These are phyloP conservation scores for Trametes versicolor DNA, from an alignment of 1,284 basidiomycete genomes.

Conservation along the genomic window DNA sequence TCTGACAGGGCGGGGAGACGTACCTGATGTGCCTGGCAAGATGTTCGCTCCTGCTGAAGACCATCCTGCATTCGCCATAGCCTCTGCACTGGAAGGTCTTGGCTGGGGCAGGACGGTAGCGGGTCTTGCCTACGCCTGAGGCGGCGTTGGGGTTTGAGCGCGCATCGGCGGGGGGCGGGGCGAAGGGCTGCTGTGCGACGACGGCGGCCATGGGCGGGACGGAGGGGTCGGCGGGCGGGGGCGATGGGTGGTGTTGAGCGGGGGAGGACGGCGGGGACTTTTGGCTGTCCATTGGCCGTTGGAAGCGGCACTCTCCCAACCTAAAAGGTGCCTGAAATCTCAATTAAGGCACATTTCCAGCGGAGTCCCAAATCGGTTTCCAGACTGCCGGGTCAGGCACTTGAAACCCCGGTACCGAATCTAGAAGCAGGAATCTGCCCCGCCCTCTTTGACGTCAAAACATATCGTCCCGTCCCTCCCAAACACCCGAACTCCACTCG, in stretches of 20 bases:
- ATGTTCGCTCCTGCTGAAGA: constrained; percentile 95
- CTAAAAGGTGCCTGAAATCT: constrained; percentile 48
- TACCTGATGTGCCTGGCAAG: constrained; percentile 94
- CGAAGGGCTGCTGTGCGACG: constrained; percentile 33
- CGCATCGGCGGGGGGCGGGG: constrained; percentile 13
- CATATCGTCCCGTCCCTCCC: constrained; percentile 24
- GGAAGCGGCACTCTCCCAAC: constrained; percentile 38
- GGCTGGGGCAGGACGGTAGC: constrained; percentile 79
- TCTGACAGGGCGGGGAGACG: constrained; percentile 42
- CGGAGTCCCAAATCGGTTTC: constrained; percentile 37
- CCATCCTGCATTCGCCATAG: constrained; percentile 96
- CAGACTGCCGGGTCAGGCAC: constrained; percentile 42
- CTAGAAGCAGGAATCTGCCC: constrained; percentile 24
- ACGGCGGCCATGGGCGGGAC: constrained; percentile 39
- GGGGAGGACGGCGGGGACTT: constrained; percentile 36
- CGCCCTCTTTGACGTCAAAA: constrained; percentile 22
- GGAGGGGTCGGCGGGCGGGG: constrained; percentile 13
- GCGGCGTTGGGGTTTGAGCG: constrained; percentile 26
- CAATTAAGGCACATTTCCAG: constrained; percentile 42
- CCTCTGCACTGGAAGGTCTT: constrained; percentile 97
- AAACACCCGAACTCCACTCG: background rate
- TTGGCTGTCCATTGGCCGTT: constrained; percentile 43
- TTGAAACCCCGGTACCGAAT: constrained; percentile 37
- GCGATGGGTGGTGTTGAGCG: constrained; percentile 11
- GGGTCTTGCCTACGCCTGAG: constrained; percentile 55